phyloP scores from a whole-genome alignment of 176 grass and related monocot genomes.

The Triticum monococcum region DNA sequence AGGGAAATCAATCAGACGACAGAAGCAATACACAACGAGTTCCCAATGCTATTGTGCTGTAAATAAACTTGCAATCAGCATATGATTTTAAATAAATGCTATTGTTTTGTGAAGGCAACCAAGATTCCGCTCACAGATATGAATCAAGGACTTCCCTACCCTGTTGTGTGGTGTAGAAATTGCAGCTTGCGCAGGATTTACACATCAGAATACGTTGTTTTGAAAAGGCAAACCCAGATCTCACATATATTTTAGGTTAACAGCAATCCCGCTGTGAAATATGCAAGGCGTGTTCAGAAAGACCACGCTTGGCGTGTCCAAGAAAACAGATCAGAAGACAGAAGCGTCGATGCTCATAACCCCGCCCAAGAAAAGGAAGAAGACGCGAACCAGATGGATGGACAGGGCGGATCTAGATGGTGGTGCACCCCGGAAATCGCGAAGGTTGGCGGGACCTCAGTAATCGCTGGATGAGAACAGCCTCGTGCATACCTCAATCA shows the following conservation, averaged over 20 bases:
- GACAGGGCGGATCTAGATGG: neutral
- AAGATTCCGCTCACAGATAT: neutral
- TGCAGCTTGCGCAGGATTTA: neutral
- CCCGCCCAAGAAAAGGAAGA: neutral
- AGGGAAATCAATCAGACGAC: neutral
- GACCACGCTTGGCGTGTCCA: neutral
- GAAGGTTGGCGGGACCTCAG: neutral
- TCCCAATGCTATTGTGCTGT: neutral
- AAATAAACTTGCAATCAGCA: neutral
- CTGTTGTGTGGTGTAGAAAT: neutral
- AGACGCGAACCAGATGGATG: neutral
- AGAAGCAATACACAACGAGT: neutral
- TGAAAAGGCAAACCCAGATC: neutral
- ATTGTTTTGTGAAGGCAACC: neutral
- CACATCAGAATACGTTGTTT: neutral
- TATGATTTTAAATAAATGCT: neutral
- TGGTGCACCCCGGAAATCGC: neutral
- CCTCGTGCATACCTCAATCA: neutral
- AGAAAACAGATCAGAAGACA: neutral
- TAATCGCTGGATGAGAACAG: neutral
- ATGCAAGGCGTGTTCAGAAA: neutral
- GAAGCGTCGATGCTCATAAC: neutral
- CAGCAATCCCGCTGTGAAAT: neutral
- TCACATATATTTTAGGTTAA: neutral
- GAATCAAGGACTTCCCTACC: neutral